Evolutionary conservation across 2,329 filamentous ascomycete species (phyloP).

Genomic region (Didymella sp.): DNA sequence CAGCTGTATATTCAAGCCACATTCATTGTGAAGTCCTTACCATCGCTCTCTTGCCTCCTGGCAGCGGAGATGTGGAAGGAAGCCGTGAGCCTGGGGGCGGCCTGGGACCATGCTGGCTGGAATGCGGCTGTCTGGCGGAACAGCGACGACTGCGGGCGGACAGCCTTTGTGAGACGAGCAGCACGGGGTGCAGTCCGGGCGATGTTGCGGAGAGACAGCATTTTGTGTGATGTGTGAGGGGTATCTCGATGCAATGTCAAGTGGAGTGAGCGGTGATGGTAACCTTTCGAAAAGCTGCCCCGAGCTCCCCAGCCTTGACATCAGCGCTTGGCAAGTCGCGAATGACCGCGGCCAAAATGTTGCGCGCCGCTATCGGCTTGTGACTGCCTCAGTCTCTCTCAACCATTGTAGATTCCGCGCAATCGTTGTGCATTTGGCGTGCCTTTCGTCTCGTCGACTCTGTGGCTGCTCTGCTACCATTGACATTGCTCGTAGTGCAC

Average conservation of each 20-base stretch:
- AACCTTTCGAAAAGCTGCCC: slow-evolving; percentile 36
- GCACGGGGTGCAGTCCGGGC: slow-evolving; percentile 55
- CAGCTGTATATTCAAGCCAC: slow-evolving; percentile 14
- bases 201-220: slow-evolving; percentile 56
- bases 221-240: slow-evolving; percentile 32
- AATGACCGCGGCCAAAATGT: slow-evolving; percentile 20
- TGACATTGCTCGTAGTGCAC: not conserved
- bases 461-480: not conserved
- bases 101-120: slow-evolving; percentile 44
- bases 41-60: slow-evolving; percentile 46
- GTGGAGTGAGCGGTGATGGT: slow-evolving; percentile 12
- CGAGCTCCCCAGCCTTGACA: slow-evolving; percentile 26
- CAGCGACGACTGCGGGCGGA: slow-evolving; percentile 46
- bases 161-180: slow-evolving; percentile 50
- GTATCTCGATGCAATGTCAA: slow-evolving; percentile 13
- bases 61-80: slow-evolving; percentile 54
- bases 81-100: slow-evolving; percentile 44
- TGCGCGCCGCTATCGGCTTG: slow-evolving; percentile 23
- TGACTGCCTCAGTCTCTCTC: not conserved
- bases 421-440: not conserved
- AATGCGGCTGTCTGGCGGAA: slow-evolving; percentile 45
- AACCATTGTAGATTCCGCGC: not conserved
- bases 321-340: slow-evolving; percentile 20
- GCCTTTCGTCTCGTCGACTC: not conserved
- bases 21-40: slow-evolving; percentile 6